Base-by-base conservation (phyloP, 768 basidiomycete species). In the Cubamyces lactineus region DNA sequence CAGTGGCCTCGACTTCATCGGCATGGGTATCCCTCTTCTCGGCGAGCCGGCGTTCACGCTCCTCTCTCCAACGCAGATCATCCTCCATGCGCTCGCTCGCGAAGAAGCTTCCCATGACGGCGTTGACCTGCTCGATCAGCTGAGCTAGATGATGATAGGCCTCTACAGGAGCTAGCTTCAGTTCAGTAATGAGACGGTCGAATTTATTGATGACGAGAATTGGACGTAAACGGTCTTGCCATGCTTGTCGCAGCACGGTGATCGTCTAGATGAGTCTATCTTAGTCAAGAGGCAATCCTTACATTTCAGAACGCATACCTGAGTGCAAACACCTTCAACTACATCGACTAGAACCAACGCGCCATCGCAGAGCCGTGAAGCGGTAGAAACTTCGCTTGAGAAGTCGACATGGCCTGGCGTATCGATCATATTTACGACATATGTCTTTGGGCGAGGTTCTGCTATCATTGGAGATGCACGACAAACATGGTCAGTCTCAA, bases 401-500 rank as follows among this genome's bases (percentile, higher is more conserved):
- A 99, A 99, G 74, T 98, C 97, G 23, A 99, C 96, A 77, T 99
- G 97, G 3, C 97, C 97, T 16, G 97, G 97, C 0, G 97, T 98
- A 74, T 99, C 97, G 65, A 99, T 96, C 82, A 98, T 89, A 72
- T 97, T 98, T 56, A 98, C 84, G 48, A 90, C 81, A 76, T 91
- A 97, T 23, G 87, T 89, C 71, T 80, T 89, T 26, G 83, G 78
- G 54, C 53, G 76, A 75, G 74, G 74, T 81, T 72, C 74, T 70
- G 66, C 71, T 64, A 72, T 75, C 67, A 67, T 76, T 81, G 71
- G 76, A 67, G 61, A 48, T 48, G 62, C 60, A 61, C 51, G 40
- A 56, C 42, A n/a, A 15, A 55, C 53, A 55, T 21, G 45, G 58
- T 49, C 55, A 23, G 39, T 52, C 56, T 55, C 43, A 46, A 40